A percentile compares a stretch with the other conserved stretches of the same genome.
phyloP scores from a whole-genome alignment of 495 filamentous ascomycete genomes.

The Aeminium ludgeri region DNA sequence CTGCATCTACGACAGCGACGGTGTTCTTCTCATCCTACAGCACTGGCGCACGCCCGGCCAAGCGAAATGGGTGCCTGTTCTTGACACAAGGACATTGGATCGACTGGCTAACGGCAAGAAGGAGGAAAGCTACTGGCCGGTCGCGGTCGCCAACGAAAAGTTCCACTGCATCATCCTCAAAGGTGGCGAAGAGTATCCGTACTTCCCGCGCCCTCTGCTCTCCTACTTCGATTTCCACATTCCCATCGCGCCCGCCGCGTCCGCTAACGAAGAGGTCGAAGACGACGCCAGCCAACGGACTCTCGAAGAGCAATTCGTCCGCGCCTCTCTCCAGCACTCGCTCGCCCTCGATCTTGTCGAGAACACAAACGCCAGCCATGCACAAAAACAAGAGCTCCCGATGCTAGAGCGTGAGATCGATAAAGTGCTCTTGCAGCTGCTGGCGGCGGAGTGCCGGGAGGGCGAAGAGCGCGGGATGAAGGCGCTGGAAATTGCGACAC shows the following conservation, averaged over 20 bases:
- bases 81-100: constrained; percentile 71
- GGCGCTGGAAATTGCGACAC: constrained; percentile 64
- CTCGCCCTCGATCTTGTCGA: constrained; percentile 57
- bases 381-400: constrained; percentile 50
- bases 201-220: constrained; percentile 83
- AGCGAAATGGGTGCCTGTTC: constrained; percentile 77
- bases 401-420: constrained; percentile 65
- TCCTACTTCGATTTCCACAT: constrained; percentile 87
- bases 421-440: constrained; percentile 72
- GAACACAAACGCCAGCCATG: constrained; percentile 35
- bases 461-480: constrained; percentile 89
- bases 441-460: constrained; percentile 78
- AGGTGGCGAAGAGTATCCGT: constrained; percentile 79
- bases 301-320: constrained; percentile 65
- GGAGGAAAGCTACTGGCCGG: constrained; percentile 84
- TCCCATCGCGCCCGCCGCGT: too few relatives aligned
- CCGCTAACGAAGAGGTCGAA: constrained; percentile 28
- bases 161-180: constrained; percentile 99
- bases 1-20: constrained; percentile 82
- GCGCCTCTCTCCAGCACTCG: constrained; percentile 48
- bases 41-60: constrained; percentile 79
- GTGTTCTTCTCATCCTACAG: constrained; percentile 66
- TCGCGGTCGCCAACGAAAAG: constrained; percentile 76
- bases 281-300: constrained; percentile 22
- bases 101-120: constrained; percentile 70